Conservation (phyloP, 352 stramenopile genomes). For the Pythium vanterpoolii region DNA sequence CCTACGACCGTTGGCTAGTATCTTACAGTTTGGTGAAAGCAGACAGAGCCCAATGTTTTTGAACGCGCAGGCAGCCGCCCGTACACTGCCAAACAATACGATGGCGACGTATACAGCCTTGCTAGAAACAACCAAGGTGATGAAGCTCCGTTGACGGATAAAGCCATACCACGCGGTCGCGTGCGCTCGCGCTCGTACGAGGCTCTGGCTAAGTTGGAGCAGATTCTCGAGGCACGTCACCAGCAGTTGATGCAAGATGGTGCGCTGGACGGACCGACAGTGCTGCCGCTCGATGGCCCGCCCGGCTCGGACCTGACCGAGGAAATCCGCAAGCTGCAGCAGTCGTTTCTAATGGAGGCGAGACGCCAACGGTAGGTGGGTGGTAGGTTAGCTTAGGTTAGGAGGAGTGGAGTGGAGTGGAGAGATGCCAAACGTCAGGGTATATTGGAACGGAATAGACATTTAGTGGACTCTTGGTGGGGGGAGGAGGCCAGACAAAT, state of each 20-base stretch:
- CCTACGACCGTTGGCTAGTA: not conserved
- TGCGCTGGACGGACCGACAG: slow-evolving; percentile 4
- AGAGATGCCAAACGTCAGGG: not conserved
- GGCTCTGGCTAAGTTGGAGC: slow-evolving; percentile 65
- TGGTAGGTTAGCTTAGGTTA: no score
- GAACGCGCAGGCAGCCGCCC: not conserved
- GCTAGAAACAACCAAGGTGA: not conserved
- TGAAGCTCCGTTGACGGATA: not conserved
- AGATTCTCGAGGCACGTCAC: slow-evolving; percentile 69
- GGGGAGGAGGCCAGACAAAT: not conserved
- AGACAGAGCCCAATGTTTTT: not conserved
- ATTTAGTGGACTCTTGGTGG: not conserved
- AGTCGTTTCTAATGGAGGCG: slow-evolving; percentile 16
- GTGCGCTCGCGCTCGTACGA: slow-evolving; percentile 63
- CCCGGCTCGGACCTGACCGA: slow-evolving; percentile 18
- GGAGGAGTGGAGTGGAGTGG: not conserved
- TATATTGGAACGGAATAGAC: slow-evolving; percentile 23
- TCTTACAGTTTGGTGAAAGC: not conserved
- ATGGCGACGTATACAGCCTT: not conserved
- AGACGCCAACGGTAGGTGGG: slow-evolving; percentile 2
- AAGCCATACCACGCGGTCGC: not conserved
- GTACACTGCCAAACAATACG: not conserved
- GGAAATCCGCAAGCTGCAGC: slow-evolving; percentile 35
- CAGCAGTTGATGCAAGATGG: slow-evolving; percentile 64
- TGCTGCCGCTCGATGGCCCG: not conserved